Base-by-base conservation (phyloP, 176 grass and related monocot genomes). In the Stipa capillata region DNA sequence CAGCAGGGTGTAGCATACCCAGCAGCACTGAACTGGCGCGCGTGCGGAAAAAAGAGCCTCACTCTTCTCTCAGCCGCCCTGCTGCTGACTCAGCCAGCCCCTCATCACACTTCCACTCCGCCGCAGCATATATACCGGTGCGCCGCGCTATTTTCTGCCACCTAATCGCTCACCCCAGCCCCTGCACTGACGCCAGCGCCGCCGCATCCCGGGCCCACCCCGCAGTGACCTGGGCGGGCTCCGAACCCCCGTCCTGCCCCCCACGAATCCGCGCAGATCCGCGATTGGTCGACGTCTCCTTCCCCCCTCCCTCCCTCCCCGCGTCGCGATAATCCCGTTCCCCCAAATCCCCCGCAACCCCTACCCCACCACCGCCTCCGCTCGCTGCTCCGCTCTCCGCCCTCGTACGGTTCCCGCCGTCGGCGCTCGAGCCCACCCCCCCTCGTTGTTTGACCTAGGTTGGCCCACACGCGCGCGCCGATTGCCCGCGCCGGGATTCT, bases 271-370 rank as follows among this genome's bases (percentile, higher is more conserved):
- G 69, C 60, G 68, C 70, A 81, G 82, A 89, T 89, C 87, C 72
- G 78, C 82, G 78, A 89, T 85, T 89, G 87, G 87, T 85, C 77
- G 85, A 87, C 85, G 79, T 21, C 77, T 54, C 48, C 77, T 20
- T 48, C 76, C n/a, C n/a, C n/a, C n/a, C n/a, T n/a, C n/a, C n/a
- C n/a, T n/a, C 37, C 35, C 37, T 48, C 79, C 50, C 82, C 77
- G 81, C 81, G 76, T 76, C 36, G n/a, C n/a, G 82, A 78, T 61
- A 73, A 83, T 52, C 68, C 66, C 71, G 3, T 0, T n/a, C n/a
- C 32, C 49, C 84, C 28, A 70, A 51, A 40, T 49, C 5, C 78
- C 23, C 42, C 16, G n/a, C n/a, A n/a, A n/a, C n/a, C 40, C 31
- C 51, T 6, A 48, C 16, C 13, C 53, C 29, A 20, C 78, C 31